phyloP scores from a whole-genome alignment of 768 basidiomycete genomes.

The Cyclocybe cylindracea region DNA sequence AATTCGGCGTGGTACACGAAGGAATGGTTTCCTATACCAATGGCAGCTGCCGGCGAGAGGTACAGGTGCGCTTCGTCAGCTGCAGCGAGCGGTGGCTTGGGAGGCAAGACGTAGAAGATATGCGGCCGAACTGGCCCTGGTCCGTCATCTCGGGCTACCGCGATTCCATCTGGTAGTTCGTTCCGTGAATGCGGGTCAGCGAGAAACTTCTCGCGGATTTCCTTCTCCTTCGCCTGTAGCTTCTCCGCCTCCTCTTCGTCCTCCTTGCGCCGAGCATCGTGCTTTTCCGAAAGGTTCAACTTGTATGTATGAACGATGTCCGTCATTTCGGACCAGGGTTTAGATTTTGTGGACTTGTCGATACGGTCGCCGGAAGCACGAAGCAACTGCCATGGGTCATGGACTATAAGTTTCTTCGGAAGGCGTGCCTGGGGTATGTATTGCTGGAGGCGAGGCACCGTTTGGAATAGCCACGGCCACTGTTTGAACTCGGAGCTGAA shows the following conservation, averaged over 20 bases:
- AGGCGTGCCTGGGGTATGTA: conserved; percentile 21
- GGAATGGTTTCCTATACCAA: conserved; percentile 56
- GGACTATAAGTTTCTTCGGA: conserved; percentile 16
- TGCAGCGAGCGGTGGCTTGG: conserved; percentile 20
- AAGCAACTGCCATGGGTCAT: conserved; percentile 15
- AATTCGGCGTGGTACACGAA: conserved; percentile 49
- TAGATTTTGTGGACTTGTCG: neutral
- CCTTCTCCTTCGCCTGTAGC: neutral
- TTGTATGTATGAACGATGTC: conserved; percentile 7
- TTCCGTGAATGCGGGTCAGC: conserved; percentile 13
- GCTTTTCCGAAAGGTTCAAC: neutral
- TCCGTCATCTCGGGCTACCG: neutral
- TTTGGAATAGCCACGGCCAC: conserved; percentile 3
- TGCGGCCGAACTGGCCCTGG: conserved; percentile 21
- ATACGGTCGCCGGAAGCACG: neutral
- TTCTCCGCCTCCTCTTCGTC: neutral
- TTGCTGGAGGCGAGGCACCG: conserved; percentile 12
- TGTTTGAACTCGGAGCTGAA: conserved; percentile 34
- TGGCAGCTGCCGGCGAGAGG: conserved; percentile 32
- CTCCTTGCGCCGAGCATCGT: neutral
- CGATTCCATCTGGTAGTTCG: conserved; percentile 7
- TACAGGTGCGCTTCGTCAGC: conserved; percentile 48
- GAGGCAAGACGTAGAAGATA: conserved; percentile 29
- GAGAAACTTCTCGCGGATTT: neutral
- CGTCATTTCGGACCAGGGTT: conserved; percentile 4